Base-by-base conservation (phyloP, 208 protist species). In the Wallacemonas sp. region DNA sequence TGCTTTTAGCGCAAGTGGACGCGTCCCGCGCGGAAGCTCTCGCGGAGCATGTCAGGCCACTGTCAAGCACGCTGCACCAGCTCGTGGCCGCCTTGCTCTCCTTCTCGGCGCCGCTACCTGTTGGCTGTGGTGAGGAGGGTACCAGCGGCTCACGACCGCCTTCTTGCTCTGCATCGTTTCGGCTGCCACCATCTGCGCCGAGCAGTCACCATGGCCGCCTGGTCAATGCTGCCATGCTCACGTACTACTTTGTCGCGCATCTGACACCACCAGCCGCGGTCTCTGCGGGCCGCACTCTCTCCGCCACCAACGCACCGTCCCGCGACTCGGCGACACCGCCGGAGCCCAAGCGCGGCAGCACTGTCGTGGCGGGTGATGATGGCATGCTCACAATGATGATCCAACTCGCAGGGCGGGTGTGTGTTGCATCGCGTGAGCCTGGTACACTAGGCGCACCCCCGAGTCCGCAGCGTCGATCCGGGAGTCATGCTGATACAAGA, bases 341-440 rank as follows among this genome's bases (percentile, higher is more conserved):
- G 9, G 36, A 41, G 6, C 9, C 9, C 36, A 14, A 41, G 6
- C 9, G 14, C 36, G 14, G 36, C 14, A n/a, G 26, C 33, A 11
- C 14, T 17, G 14, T 26, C 26, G 22, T 42, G 27, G 30, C 17
- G 62, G 49, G 36, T 27, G 36, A 8, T 8, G 31, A 30, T 17
- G 44, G 11, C 12, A 81, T 87, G 71, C 74, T 87, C 12, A 44
- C 49, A 15, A 28, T 72, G 15, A 62, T 87, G 30, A 41, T 87
- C 17, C 74, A 66, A 12, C 63, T 87, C 5, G 81, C 81, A 9
- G 54, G 73, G 31, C 68, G 73, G 27, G 54, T 84, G 28, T 51
- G 63, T 27, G 27, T 60, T 39, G 63, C 41, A 5, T 62, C 56
- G 17, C 36, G 36, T 15, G 56, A 47, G 30, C 0, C 24, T 26